Evolutionary conservation across 306 rosid species (phyloP).

Genomic region (Sicyos baderoa): DNA sequence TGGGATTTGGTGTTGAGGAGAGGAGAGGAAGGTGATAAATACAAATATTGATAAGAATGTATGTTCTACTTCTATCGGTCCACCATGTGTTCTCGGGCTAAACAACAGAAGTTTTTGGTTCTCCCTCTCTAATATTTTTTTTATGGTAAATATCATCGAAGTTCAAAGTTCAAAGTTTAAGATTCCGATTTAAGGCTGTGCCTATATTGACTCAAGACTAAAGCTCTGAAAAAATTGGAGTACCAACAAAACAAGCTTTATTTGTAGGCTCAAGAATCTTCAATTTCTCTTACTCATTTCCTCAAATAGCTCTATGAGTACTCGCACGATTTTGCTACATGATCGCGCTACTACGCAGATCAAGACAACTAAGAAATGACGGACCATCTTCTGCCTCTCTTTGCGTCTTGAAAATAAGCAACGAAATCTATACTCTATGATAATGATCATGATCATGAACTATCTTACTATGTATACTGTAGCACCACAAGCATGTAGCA

Average conservation of each 20-base stretch:
- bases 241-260: background rate
- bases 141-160: no score
- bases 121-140: background rate
- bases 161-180: background rate
- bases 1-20: no score
- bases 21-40: background rate
- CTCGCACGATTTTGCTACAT: background rate
- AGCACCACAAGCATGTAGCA: background rate
- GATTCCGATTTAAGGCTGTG: background rate
- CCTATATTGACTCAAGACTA: conserved; percentile 7
- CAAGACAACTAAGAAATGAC: background rate
- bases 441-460: background rate
- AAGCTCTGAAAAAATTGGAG: background rate
- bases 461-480: background rate
- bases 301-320: background rate
- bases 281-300: background rate
- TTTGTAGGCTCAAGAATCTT: background rate
- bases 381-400: background rate
- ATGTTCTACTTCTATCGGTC: background rate
- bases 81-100: background rate
- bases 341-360: background rate
- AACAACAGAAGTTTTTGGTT: background rate
- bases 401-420: background rate
- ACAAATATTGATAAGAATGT: background rate
- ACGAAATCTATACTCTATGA: no score